Evolutionary conservation across 352 stramenopile genomes (phyloP).

Genomic region (Globisporangium perplexum): DNA sequence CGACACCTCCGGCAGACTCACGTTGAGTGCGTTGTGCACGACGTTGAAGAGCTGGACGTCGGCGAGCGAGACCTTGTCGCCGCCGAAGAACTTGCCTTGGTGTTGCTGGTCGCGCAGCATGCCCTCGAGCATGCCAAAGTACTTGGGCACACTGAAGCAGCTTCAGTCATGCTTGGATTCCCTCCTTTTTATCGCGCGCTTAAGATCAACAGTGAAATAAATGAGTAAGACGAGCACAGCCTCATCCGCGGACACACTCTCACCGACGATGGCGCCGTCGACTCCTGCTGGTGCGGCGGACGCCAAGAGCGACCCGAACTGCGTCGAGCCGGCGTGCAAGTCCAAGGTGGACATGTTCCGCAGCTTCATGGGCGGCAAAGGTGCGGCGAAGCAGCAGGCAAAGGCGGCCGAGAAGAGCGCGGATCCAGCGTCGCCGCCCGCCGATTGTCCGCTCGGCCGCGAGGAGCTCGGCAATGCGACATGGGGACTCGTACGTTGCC

Average conservation of each 20-base stretch:
- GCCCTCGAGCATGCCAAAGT: no score
- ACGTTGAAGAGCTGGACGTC: constrained; percentile 45
- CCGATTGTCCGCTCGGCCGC: constrained; percentile 81
- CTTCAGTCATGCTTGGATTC: no score
- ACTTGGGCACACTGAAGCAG: no score
- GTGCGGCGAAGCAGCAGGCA: constrained; percentile 5
- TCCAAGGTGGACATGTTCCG: constrained; percentile 86
- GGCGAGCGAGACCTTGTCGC: constrained; percentile 23
- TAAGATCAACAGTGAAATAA: no score
- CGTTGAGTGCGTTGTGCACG: constrained; percentile 24
- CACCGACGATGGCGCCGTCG: no score
- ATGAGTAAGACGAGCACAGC: no score
- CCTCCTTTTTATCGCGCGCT: no score
- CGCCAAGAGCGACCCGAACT: constrained; percentile 71
- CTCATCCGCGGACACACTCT: no score
- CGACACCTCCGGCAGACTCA: constrained; percentile 17
- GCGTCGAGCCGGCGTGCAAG: constrained; percentile 77
- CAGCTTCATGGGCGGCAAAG: constrained; percentile 51
- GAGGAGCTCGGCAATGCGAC: constrained; percentile 83
- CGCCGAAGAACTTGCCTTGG: constrained; percentile 39
- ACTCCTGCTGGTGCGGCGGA: no score
- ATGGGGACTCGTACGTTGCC: constrained; percentile 75
- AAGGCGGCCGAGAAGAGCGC: constrained; percentile 5
- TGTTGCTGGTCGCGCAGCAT: no score
- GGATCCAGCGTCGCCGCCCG: constrained; percentile 12